Conservation (phyloP, 2,329 filamentous ascomycete genomes). For the Talaromyces sp. region DNA sequence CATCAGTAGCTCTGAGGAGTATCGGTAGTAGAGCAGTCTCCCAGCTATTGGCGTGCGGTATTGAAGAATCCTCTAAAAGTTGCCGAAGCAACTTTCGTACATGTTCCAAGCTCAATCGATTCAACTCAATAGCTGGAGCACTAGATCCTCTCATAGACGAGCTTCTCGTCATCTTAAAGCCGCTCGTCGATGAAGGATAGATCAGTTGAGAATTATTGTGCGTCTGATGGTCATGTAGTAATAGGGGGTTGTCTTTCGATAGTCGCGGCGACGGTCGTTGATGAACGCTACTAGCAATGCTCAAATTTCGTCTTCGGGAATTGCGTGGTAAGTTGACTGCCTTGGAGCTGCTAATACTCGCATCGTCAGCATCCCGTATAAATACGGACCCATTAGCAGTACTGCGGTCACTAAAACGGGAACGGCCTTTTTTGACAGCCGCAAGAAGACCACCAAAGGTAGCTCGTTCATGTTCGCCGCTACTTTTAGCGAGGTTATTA, state of each 20-base stretch:
- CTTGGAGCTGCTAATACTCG: constrained; percentile 61
- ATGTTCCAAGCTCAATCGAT: constrained; percentile 81
- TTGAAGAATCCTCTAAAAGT: constrained; percentile 70
- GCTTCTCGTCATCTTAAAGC: constrained; percentile 65
- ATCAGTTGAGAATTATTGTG: constrained; percentile 43
- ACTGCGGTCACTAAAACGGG: constrained; percentile 69
- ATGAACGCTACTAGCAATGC: constrained; percentile 73
- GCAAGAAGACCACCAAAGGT: constrained; percentile 70
- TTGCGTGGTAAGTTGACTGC: constrained; percentile 61
- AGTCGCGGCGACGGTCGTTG: constrained; percentile 68
- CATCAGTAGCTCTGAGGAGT: constrained; percentile 83
- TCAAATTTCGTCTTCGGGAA: constrained; percentile 74
- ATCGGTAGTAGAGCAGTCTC: constrained; percentile 88
- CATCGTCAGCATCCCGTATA: constrained; percentile 61
- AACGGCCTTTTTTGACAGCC: constrained; percentile 71
- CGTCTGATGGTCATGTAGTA: constrained; percentile 31
- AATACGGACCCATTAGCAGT: constrained; percentile 67
- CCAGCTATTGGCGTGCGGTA: constrained; percentile 75
- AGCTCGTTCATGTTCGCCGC: constrained; percentile 68
- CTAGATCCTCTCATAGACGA: constrained; percentile 75
- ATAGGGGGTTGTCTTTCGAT: constrained; percentile 54
- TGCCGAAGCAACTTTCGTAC: constrained; percentile 82
- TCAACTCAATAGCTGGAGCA: constrained; percentile 76
- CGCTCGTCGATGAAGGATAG: constrained; percentile 30
- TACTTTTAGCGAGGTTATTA: constrained; percentile 60